Percentiles rank a stretch among this genome's conserved stretches.
phyloP scores from a whole-genome alignment of 129 eudicot species.

The Lactuca sativa region DNA sequence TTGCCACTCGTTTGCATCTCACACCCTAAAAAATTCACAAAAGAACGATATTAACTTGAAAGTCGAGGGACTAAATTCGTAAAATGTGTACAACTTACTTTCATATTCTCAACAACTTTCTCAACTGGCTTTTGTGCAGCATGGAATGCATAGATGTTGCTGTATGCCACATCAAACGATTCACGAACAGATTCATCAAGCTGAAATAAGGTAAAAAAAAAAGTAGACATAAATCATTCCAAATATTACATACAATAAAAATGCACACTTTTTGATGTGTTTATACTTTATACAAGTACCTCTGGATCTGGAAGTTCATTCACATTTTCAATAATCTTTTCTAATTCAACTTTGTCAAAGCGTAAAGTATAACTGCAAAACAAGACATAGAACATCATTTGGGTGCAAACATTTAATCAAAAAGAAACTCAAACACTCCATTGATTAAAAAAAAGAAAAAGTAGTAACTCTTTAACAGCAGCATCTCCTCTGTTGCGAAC shows the following conservation, averaged over 20 bases:
- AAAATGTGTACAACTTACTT: slow-evolving; percentile 46
- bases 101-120: slow-evolving; percentile 90
- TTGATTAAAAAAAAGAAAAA: slow-evolving; percentile 20
- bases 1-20: slow-evolving; percentile 93
- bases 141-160: slow-evolving; percentile 94
- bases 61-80: slow-evolving; percentile 4
- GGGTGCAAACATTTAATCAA: slow-evolving; percentile 1
- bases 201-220: slow-evolving; percentile 38
- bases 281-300: slow-evolving; percentile 41
- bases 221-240: background rate
- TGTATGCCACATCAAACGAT: slow-evolving; percentile 98
- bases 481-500: slow-evolving; percentile 86
- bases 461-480: slow-evolving; percentile 91
- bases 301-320: slow-evolving; percentile 82
- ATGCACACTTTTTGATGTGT: slow-evolving; percentile 9
- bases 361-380: slow-evolving; percentile 69
- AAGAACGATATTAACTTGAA: background rate
- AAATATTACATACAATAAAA: background rate
- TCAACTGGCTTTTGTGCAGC: slow-evolving; percentile 97
- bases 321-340: slow-evolving; percentile 65
- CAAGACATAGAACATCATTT: slow-evolving; percentile 5
- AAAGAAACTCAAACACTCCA: background rate
- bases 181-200: slow-evolving; percentile 86
- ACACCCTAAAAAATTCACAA: slow-evolving; percentile 70
- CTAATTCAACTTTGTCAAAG: slow-evolving; percentile 85